Evolutionary conservation across 768 basidiomycete species (phyloP).

Genomic region (Strobilomyces dryophilus): DNA sequence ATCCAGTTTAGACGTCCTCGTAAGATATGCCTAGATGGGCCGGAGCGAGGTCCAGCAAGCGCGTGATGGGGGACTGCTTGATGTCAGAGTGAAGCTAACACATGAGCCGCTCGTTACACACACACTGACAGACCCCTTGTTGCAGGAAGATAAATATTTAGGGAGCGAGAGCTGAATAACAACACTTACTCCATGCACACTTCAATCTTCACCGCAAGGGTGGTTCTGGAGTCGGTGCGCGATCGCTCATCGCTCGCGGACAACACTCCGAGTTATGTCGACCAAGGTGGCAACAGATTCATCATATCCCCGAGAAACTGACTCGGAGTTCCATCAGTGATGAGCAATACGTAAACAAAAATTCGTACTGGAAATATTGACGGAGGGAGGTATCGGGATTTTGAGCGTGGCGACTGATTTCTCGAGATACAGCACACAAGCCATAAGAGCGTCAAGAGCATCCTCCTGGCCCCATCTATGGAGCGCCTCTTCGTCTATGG

Average conservation of each 20-base stretch:
- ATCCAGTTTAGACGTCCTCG: too few species aligned
- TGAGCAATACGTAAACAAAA: neutral
- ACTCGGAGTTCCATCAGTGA: neutral
- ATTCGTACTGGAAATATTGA: neutral
- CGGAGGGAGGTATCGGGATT: neutral
- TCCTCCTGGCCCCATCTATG: neutral
- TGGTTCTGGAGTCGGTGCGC: slow-evolving; percentile 4
- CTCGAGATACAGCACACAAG: neutral
- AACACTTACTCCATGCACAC: slow-evolving; percentile 3
- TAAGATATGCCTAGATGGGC: too few species aligned
- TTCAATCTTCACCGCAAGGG: slow-evolving; percentile 1
- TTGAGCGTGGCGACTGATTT: neutral
- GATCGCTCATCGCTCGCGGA: slow-evolving; percentile 2
- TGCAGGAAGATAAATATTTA: too few species aligned
- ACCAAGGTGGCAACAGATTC: too few species aligned
- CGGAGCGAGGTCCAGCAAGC: too few species aligned
- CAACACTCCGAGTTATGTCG: neutral
- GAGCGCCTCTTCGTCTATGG: too few species aligned
- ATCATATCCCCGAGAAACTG: neutral
- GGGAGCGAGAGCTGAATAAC: too few species aligned
- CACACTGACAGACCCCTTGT: too few species aligned
- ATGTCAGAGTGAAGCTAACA: too few species aligned
- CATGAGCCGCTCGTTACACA: too few species aligned
- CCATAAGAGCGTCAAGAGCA: neutral
- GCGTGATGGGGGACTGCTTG: too few species aligned